phyloP scores from a whole-genome alignment of 2,329 filamentous ascomycete species.

The Cucurbitaria berberidis region DNA sequence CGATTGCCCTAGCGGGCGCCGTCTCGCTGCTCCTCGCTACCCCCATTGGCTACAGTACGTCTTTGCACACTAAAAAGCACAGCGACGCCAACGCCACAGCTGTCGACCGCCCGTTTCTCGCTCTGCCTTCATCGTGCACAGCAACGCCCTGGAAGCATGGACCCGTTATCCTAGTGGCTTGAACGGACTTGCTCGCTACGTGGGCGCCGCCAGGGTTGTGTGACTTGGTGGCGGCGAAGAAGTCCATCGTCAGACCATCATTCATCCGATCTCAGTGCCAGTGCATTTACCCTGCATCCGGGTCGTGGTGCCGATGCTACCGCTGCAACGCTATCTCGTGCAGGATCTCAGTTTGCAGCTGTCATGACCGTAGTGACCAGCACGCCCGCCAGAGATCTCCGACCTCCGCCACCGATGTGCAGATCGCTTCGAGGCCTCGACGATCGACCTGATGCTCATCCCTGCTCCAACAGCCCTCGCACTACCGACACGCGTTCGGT shows the following conservation, averaged over 20 bases:
- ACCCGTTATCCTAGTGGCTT: slow-evolving; percentile 14
- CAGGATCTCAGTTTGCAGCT: slow-evolving; percentile 37
- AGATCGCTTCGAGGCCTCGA: slow-evolving; percentile 37
- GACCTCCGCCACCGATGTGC: slow-evolving; percentile 25
- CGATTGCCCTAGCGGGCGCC: slow-evolving; percentile 8
- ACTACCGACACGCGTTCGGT: slow-evolving; percentile 26
- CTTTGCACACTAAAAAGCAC: slow-evolving; percentile 23
- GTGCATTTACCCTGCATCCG: slow-evolving; percentile 36
- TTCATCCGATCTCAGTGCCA: slow-evolving; percentile 12
- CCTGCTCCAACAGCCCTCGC: slow-evolving; percentile 22
- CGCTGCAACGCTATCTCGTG: slow-evolving; percentile 34
- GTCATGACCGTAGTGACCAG: slow-evolving; percentile 33
- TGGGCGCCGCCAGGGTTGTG: slow-evolving; percentile 13
- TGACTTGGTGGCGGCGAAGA: slow-evolving; percentile 21
- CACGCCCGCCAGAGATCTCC: slow-evolving; percentile 38
- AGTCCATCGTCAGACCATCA: slow-evolving; percentile 13
- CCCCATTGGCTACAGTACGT: slow-evolving; percentile 21
- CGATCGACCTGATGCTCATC: slow-evolving; percentile 32
- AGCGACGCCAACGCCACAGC: slow-evolving; percentile 23
- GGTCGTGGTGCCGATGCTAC: slow-evolving; percentile 36
- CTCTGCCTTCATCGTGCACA: slow-evolving; percentile 19
- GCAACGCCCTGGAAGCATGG: slow-evolving; percentile 18
- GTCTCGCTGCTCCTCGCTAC: slow-evolving; percentile 4
- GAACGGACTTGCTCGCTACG: slow-evolving; percentile 26
- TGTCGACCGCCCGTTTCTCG: slow-evolving; percentile 26